Conservation (phyloP, 2,329 filamentous ascomycete genomes). For the Cadophora luteo-olivacea region DNA sequence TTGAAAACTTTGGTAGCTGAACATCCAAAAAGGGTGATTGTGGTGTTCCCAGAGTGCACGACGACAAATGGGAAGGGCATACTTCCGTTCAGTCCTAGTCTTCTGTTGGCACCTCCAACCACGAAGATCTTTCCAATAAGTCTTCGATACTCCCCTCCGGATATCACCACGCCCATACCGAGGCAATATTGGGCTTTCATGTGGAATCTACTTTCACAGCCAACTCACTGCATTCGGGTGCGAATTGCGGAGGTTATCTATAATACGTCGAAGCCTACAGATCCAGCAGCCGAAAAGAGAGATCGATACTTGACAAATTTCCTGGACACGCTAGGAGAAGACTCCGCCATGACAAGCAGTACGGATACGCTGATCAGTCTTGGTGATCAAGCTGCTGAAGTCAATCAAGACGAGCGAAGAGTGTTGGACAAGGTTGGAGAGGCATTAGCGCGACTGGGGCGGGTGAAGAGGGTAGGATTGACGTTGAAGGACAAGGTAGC, state of each 20-base stretch:
- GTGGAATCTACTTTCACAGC: constrained; percentile 84
- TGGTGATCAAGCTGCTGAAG: constrained; percentile 36
- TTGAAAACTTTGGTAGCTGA: constrained; percentile 66
- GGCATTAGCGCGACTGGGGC: constrained; percentile 81
- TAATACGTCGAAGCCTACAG: constrained; percentile 52
- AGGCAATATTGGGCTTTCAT: constrained; percentile 75
- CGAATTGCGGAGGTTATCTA: constrained; percentile 80
- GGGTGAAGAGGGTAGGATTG: constrained; percentile 88
- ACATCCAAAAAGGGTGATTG: constrained; percentile 78
- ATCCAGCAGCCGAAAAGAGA: constrained; percentile 39
- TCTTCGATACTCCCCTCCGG: constrained; percentile 84
- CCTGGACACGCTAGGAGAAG: constrained; percentile 39
- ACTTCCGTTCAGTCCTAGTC: constrained; percentile 78
- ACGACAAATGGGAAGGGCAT: constrained; percentile 94
- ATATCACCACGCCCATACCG: constrained; percentile 90
- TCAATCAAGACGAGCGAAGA: constrained; percentile 63
- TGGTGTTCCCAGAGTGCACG: constrained; percentile 91
- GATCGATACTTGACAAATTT: constrained; percentile 45
- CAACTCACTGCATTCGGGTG: constrained; percentile 89
- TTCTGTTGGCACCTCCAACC: constrained; percentile 70
- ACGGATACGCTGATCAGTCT: constrained; percentile 41
- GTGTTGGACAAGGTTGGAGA: constrained; percentile 83
- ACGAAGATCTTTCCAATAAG: constrained; percentile 90
- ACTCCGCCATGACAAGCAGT: constrained; percentile 42
- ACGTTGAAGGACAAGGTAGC: constrained; percentile 82